Conservation (phyloP, 768 basidiomycete species). For the Erythrobasidium yunnanense region DNA sequence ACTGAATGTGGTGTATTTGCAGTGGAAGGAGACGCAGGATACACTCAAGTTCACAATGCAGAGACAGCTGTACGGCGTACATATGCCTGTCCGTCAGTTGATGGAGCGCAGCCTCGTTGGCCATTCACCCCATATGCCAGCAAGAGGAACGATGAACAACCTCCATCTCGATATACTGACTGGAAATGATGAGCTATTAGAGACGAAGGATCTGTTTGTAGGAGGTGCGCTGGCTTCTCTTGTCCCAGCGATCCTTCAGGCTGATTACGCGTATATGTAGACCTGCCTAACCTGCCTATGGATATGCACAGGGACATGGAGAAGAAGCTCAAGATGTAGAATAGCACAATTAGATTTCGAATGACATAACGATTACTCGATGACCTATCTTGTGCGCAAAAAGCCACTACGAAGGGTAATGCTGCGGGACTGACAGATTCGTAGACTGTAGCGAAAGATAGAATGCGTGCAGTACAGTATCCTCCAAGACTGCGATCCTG, state of each 20-base stretch:
- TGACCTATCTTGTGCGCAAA: no score
- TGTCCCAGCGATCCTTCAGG: background rate
- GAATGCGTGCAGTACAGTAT: no score
- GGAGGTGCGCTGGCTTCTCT: background rate
- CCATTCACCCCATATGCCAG: conserved; percentile 60
- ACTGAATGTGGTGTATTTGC: background rate
- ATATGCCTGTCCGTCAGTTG: conserved; percentile 73
- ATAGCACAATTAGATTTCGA: no score
- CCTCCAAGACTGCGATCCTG: no score
- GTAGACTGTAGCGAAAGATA: no score
- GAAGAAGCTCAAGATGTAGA: conserved; percentile 16
- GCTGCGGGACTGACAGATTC: no score
- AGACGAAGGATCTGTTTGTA: conserved; percentile 37
- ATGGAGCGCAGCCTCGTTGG: conserved; percentile 89
- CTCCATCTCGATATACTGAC: conserved; percentile 82
- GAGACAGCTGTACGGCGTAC: conserved; percentile 72
- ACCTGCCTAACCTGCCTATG: background rate
- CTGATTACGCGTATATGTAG: background rate
- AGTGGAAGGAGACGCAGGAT: conserved; percentile 95
- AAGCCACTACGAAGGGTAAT: no score
- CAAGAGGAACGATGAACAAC: conserved; percentile 45
- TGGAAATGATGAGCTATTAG: conserved; percentile 78
- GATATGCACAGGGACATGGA: conserved; percentile 24
- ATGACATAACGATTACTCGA: no score
- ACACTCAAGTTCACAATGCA: conserved; percentile 72